Base-by-base conservation (phyloP, 148 eudicot genomes). In the Limonium bicolor region DNA sequence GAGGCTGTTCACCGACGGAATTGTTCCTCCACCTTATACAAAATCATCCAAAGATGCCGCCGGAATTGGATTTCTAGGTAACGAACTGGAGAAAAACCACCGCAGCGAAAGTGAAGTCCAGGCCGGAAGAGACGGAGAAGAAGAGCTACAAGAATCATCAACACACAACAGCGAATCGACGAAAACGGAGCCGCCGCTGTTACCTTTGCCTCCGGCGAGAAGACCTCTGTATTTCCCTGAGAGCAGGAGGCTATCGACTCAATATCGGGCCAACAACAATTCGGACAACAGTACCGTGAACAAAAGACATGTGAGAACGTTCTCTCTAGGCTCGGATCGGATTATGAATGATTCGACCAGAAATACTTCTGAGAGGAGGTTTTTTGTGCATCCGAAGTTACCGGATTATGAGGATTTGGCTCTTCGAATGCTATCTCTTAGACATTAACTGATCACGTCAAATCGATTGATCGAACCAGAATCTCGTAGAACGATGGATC, bases 1-100 rank as follows among this genome's bases (percentile, higher is more conserved):
- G n/a, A 61, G 54, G 48, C 66, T 65, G 6, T 51, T 41, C 31
- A 19, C 43, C 13, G 43, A 58, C 53, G 58, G 36, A 25, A 20
- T 51, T 40, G 56, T 64, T 11, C 66, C 63, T 24, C 69, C 86
- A 41, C 83, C 82, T 36, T 72, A 77, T 41, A 63, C 55, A n/a
- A 43, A n/a, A n/a, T n/a, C n/a, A n/a, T n/a, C n/a, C n/a, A n/a
- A n/a, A n/a, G n/a, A n/a, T n/a, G n/a, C n/a, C n/a, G n/a, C n/a
- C n/a, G n/a, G n/a, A n/a, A n/a, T n/a, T n/a, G n/a, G n/a, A n/a
- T n/a, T n/a, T n/a, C n/a, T n/a, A n/a, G n/a, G n/a, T n/a, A n/a
- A n/a, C n/a, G n/a, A 43, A 31, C 17, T 24, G 18, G 27, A 43
- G 48, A 22, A 25, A 18, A 3, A 8, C 5, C 24, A 43, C 5